phyloP scores from a whole-genome alignment of 2,329 filamentous ascomycete genomes.

The Colletotrichum godetiae region DNA sequence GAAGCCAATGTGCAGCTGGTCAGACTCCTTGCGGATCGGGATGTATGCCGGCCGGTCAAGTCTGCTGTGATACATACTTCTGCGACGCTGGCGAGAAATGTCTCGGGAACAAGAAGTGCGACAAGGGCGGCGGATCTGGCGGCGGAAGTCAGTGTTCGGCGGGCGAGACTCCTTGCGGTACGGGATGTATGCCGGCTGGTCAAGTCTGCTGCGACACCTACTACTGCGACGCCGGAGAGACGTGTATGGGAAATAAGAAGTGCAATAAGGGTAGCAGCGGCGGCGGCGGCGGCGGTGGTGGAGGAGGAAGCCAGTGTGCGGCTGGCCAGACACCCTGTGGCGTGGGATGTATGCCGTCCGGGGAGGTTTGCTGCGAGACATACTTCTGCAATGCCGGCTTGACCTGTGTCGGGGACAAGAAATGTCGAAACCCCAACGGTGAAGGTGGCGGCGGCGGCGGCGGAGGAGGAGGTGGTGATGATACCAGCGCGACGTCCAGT shows the following conservation, averaged over 20 bases:
- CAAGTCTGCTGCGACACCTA: conserved; percentile 41
- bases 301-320: too few relatives aligned
- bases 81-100: conserved; percentile 36
- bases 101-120: conserved; percentile 16
- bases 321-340: too few relatives aligned
- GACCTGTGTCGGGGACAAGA: too few relatives aligned
- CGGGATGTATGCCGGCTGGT: conserved; percentile 43
- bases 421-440: background rate
- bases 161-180: conserved; percentile 38
- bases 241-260: conserved; percentile 14
- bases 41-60: conserved; percentile 43
- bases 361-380: too few relatives aligned
- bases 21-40: conserved; percentile 39
- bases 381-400: too few relatives aligned
- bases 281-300: too few relatives aligned
- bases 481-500: background rate
- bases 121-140: background rate
- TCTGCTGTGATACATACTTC: conserved; percentile 41
- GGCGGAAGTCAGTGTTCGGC: conserved; percentile 6
- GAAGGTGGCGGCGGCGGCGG: background rate
- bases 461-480: background rate
- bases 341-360: too few relatives aligned
- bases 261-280: background rate
- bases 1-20: conserved; percentile 15
- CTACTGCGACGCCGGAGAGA: conserved; percentile 37